Evolutionary conservation across 352 stramenopile species (phyloP), one percentile per base, ranked within the genome.

Genomic region (Phytophthora lateralis): DNA sequence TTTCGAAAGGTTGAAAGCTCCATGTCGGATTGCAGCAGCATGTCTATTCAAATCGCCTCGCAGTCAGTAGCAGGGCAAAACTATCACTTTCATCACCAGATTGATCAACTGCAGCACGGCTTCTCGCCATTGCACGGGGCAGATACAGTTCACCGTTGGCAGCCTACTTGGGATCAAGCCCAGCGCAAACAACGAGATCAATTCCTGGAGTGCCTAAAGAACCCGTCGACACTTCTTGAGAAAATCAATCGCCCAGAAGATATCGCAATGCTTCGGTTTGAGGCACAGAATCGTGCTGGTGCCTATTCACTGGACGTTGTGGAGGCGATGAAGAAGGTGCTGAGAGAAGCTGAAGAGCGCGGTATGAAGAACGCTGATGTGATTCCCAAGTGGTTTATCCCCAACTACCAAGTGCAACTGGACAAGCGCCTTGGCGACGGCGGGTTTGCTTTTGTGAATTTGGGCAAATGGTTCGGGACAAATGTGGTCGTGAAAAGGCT

Each of bases 381-480:
- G 2, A 65, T 66, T 55, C 60, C 62, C 4, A 74, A 74, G 39
- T 66, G 62, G 60, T 74, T 67, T 35, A 69, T 74, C 3, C 54
- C 66, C 0, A 62, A 26, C 11, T 66, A 71, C 29, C 63, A 66
- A 49, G 56, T 66, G 3, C 47, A 71, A 21, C n/a, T 71, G 18
- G 50, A 51, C n/a, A n/a, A 53, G 5, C 42, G n/a, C 7, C 60
- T 71, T 41, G 63, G 56, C 9, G 14, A 44, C 1, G 63, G 63
- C 14, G 63, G 63, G 17, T 63, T 71, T 58, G 63, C 48, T 44
- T 55, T 55, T 14, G 63, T 71, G 38, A 66, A 60, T 24, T 41
- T 49, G 7, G 56, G 63, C 24, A 71, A 63, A 55, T 71, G 63
- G 63, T 71, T 71, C 21, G 63, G 63, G 5, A 68, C 63, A 2